Conservation (phyloP, 2,329 filamentous ascomycete genomes). For the Colletotrichum sp. region DNA sequence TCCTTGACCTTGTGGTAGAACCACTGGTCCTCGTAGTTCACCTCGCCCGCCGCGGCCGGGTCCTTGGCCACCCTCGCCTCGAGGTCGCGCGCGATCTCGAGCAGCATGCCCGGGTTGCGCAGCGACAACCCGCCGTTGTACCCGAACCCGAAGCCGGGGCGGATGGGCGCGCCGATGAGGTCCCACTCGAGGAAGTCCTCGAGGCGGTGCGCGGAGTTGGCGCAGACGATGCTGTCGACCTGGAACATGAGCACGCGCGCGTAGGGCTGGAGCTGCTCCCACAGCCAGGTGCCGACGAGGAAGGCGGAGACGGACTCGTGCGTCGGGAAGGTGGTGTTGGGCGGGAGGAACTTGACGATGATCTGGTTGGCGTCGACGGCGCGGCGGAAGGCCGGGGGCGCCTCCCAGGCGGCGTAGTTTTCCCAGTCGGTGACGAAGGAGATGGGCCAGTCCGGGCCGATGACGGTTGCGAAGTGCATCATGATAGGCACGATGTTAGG, state of each 20-base stretch:
- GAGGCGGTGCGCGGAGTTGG: slow-evolving; percentile 27
- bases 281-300: slow-evolving; percentile 35
- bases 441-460: slow-evolving; percentile 50
- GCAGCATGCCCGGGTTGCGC: slow-evolving; percentile 30
- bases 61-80: neutral
- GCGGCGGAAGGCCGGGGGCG: slow-evolving; percentile 33
- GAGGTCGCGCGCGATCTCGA: slow-evolving; percentile 23
- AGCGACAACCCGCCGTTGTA: slow-evolving; percentile 38
- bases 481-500: slow-evolving; percentile 39
- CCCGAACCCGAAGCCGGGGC: slow-evolving; percentile 21
- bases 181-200: slow-evolving; percentile 42
- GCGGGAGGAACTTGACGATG: slow-evolving; percentile 42
- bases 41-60: neutral
- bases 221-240: slow-evolving; percentile 42
- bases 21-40: slow-evolving; percentile 30
- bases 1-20: slow-evolving; percentile 28
- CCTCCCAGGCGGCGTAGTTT: slow-evolving; percentile 21
- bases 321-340: slow-evolving; percentile 33
- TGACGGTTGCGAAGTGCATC: slow-evolving; percentile 41
- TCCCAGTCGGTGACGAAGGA: slow-evolving; percentile 42
- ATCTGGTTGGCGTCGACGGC: slow-evolving; percentile 36
- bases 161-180: slow-evolving; percentile 35
- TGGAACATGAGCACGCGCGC: slow-evolving; percentile 42
- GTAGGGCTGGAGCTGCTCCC: slow-evolving; percentile 37
- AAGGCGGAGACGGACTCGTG: slow-evolving; percentile 33